A percentile compares a stretch with the other conserved stretches of the same genome.
phyloP scores from a whole-genome alignment of 139 green algal genomes.

The Astrephomene gubernaculifera region DNA sequence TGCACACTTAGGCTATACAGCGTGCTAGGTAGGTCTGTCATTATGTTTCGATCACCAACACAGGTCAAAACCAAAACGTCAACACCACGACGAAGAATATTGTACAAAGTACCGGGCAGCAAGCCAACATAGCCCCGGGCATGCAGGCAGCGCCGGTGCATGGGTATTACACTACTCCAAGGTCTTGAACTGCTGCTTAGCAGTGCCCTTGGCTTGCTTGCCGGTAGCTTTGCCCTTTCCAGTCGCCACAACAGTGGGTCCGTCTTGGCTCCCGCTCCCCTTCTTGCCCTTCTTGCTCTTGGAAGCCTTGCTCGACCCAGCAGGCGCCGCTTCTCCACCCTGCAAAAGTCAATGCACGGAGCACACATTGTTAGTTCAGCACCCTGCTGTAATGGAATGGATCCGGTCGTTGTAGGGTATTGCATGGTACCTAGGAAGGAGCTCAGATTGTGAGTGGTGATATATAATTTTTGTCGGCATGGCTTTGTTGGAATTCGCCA shows the following conservation, averaged over 20 bases:
- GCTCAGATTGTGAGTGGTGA: constrained; percentile 73
- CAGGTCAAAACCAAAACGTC: no score
- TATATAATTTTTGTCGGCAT: constrained; percentile 64
- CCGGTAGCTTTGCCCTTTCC: background rate
- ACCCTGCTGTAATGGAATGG: background rate
- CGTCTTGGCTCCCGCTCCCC: background rate
- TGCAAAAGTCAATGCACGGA: background rate
- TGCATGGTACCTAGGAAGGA: no score
- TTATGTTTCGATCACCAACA: no score
- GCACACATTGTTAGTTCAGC: background rate
- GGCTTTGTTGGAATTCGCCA: constrained; percentile 62
- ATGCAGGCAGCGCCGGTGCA: no score
- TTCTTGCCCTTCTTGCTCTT: constrained; percentile 3
- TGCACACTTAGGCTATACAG: no score
- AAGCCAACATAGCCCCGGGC: no score
- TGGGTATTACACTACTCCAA: constrained; percentile 15
- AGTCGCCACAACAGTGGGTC: background rate
- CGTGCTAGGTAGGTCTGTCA: no score
- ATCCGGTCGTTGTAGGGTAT: no score
- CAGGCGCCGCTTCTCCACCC: background rate
- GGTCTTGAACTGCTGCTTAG: constrained; percentile 21
- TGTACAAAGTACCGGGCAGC: no score
- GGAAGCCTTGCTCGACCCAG: background rate
- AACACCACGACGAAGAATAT: no score
- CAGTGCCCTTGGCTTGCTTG: background rate